A percentile compares a stretch with the other conserved stretches of the same genome.
Conservation (phyloP, 306 rosid genomes). For the Vachellia pachyceras region DNA sequence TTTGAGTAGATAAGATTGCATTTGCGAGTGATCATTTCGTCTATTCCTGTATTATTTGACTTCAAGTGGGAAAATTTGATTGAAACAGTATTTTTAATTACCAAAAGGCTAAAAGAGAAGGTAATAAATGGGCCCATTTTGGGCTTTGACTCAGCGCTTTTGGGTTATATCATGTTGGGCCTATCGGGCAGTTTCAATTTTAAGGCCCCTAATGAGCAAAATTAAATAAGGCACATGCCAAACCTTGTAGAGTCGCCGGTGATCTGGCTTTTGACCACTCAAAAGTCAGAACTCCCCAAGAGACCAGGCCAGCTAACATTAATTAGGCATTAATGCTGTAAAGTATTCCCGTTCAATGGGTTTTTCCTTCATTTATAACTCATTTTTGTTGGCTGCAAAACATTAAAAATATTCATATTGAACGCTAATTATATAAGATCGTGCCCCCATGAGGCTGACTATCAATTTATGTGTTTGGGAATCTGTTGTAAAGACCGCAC, state of each 20-base stretch:
- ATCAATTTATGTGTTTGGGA: not conserved
- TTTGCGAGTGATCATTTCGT: too few species aligned
- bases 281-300: not conserved
- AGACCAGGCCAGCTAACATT: not conserved
- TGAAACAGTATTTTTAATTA: not conserved
- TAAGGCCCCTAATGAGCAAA: not conserved
- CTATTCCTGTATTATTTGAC: not conserved
- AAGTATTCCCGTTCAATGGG: too few species aligned
- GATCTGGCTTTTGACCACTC: not conserved
- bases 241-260: not conserved
- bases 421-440: not conserved
- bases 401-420: not conserved
- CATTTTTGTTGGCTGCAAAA: not conserved
- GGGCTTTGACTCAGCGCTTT: not conserved
- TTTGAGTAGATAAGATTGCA: too few species aligned
- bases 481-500: too few species aligned
- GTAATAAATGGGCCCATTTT: not conserved
- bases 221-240: not conserved
- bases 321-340: too few species aligned
- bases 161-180: not conserved
- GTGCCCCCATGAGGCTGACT: not conserved
- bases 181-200: not conserved
- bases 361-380: too few species aligned
- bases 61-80: too few species aligned
- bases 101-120: not conserved